phyloP scores from a whole-genome alignment of 495 filamentous ascomycete genomes.

The Astrocystis sublimbata region DNA sequence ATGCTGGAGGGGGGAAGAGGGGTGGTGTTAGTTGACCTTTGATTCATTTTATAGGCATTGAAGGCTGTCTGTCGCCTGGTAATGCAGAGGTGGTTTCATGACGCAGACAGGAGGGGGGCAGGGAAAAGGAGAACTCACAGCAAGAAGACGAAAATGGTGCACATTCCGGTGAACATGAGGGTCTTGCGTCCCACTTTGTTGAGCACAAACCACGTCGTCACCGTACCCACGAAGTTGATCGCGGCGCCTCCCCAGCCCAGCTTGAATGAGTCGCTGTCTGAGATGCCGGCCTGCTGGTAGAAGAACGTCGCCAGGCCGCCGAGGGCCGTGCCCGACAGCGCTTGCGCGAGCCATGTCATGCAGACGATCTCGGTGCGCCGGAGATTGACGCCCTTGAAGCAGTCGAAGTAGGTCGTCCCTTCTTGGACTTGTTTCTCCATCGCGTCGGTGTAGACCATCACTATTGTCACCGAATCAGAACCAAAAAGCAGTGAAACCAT shows the following conservation, averaged over 20 bases:
- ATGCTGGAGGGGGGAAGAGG: slow-evolving; percentile 22
- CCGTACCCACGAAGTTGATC: slow-evolving; percentile 53
- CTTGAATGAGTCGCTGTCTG: slow-evolving; percentile 54
- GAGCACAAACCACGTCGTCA: slow-evolving; percentile 56
- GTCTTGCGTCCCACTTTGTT: slow-evolving; percentile 49
- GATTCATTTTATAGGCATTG: too few relatives aligned
- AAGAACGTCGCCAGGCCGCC: slow-evolving; percentile 71
- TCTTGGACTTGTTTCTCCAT: slow-evolving; percentile 59
- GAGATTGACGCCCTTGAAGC: slow-evolving; percentile 66
- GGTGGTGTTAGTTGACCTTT: too few relatives aligned
- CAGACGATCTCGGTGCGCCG: slow-evolving; percentile 71
- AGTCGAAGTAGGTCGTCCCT: slow-evolving; percentile 61
- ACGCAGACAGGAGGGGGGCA: background rate
- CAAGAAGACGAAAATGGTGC: slow-evolving; percentile 44
- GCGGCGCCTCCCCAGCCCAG: slow-evolving; percentile 40
- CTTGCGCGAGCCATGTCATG: slow-evolving; percentile 70
- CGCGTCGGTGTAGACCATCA: slow-evolving; percentile 52
- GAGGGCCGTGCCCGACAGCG: slow-evolving; percentile 67
- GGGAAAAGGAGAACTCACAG: slow-evolving; percentile 30
- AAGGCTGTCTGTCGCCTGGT: too few relatives aligned
- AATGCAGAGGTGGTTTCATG: too few relatives aligned
- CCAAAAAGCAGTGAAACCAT: too few relatives aligned
- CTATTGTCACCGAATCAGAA: too few relatives aligned
- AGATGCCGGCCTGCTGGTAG: slow-evolving; percentile 66
- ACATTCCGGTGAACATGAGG: slow-evolving; percentile 54